Base-by-base conservation (phyloP, 2,329 filamentous ascomycete species). In the Pseudopyricularia javanii region DNA sequence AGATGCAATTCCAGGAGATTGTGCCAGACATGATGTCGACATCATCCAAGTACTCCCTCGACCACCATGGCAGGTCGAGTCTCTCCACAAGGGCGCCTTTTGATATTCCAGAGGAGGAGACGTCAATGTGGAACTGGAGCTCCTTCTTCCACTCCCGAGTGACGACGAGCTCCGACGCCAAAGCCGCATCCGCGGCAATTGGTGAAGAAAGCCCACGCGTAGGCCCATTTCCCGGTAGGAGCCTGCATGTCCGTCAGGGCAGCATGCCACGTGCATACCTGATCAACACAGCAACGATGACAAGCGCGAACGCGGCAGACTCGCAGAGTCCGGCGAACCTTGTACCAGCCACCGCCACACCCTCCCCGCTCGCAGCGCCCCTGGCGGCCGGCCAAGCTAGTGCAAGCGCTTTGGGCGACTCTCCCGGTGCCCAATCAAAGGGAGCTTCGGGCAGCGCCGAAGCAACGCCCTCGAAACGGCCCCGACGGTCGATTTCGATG, bases 401-500 rank as follows among this genome's bases (percentile, higher is more conserved):
- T n/a, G 37, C 37, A 22, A 43, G 37, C 37, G 37, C 37, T 43
- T 32, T 52, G 50, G 37, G 35, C 35, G 40, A 45, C n/a, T 28
- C 34, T 26, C 26, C 49, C 11, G 15, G 20, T 9, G 22, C 49
- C 32, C 32, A 51, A 30, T 35, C 49, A 32, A 37, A 50, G 17
- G 14, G 33, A n/a, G 24, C 47, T 9, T 32, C 26, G 24, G 30
- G 17, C 26, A 32, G 66, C 2, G 61, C 64, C 2, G 69, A 73
- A 35, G 64, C 64, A 28, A 71, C 70, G 2, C 70, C 72, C 2
- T 68, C 71, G 7, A 74, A 71, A 58, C 68, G 64, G 50, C 67
- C 75, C 12, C 72, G 70, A 52, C 73, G 76, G 54, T 82, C 80
- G 15, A 67, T 79, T 26, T 83, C 81, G 15, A 75, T 80, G 71